Base-by-base conservation (phyloP, 352 stramenopile species). In the Peronospora destructor region DNA sequence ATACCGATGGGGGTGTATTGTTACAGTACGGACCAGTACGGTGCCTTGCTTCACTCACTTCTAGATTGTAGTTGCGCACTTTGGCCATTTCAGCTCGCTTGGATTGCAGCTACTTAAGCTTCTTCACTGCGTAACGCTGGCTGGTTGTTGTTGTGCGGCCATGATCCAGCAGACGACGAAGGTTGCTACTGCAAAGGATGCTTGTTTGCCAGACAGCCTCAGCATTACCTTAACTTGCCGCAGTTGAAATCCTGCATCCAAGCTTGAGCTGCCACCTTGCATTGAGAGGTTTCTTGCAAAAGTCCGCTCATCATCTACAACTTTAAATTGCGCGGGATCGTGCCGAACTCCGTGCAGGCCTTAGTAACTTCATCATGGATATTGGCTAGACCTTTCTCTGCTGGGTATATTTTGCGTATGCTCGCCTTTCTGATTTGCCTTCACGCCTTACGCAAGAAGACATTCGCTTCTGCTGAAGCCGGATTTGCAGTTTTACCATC, bases 141-240 rank as follows among this genome's bases (percentile, higher is more conserved):
- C 75, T 84, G 4, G 47, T 49, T 9, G 80, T 84, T 4, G 59
- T 49, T 9, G n/a, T 64, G 63, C 9, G 54, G n/a, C n/a, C n/a
- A n/a, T 42, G 7, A 40, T 19, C 2, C 25, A 10, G 35, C n/a
- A 47, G 62, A 56, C 49, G 73, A 78, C 0, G 43, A 84, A 60
- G 28, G 56, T 84, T 13, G 62, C 46, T 26, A 35, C 45, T 9
- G 35, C 40, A 7, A 55, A 25, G 29, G 54, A 49, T 4, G 73
- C 67, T 59, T 68, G 71, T 40, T 81, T 86, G 0, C 75, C 77
- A 34, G 75, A 77, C 4, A 87, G 51, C 53, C 82, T 54, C 36
- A 89, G 54, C 73, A 87, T 84, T 49, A 86, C 76, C 44, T 84
- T 87, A 12, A 69, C 77, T 56, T 89, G 73, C 47, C 87, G 74